Base-by-base conservation (phyloP, 2,329 filamentous ascomycete species). In the Apiospora marii region DNA sequence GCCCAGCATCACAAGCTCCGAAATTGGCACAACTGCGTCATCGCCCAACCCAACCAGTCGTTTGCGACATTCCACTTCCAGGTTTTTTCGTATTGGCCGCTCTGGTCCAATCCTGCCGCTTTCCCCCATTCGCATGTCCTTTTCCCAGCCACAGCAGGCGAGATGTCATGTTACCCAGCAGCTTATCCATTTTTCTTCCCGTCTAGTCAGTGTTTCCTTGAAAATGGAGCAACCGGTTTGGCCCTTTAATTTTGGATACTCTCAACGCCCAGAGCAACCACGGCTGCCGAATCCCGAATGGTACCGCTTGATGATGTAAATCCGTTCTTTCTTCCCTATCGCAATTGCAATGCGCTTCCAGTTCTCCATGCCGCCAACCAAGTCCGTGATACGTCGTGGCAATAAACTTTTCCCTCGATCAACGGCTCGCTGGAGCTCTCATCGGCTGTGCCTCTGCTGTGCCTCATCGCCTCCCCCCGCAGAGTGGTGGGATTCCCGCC, bases 231-330 rank as follows among this genome's bases (percentile, higher is more conserved):
- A 41, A 5, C 19, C n/a, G 34, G 22, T 24, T 34, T 64, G 58
- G 58, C 58, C 53, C 30, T 61, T 37, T 37, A 34, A 58, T 58
- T 58, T 58, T 58, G 51, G 51, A 34, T 16, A 16, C 22, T 16
- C 53, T n/a, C 30, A 12, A 37, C 53, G 44, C 44, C 16, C 46
- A 49, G 46, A 49, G n/a, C 46, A 41, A 10, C 19, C 19, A 49
- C 46, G 22, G 46, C 46, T 49, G 58, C 58, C 58, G 58, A 64
- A 64, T 41, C 58, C 58, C 58, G 58, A 64, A 61, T 6, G 19
- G 13, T 14, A 30, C 51, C 24, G 51, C 34, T 34, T 58, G 27
- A 27, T 16, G 24, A 58, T 34, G 27, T 34, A 30, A 30, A 30
- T 34, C 27, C 51, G 51, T 14, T 8, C 27, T 34, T 51, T 34